Evolutionary conservation across 1,284 basidiomycete species (phyloP).

Genomic region (Kalmanozyma brasiliensis): DNA sequence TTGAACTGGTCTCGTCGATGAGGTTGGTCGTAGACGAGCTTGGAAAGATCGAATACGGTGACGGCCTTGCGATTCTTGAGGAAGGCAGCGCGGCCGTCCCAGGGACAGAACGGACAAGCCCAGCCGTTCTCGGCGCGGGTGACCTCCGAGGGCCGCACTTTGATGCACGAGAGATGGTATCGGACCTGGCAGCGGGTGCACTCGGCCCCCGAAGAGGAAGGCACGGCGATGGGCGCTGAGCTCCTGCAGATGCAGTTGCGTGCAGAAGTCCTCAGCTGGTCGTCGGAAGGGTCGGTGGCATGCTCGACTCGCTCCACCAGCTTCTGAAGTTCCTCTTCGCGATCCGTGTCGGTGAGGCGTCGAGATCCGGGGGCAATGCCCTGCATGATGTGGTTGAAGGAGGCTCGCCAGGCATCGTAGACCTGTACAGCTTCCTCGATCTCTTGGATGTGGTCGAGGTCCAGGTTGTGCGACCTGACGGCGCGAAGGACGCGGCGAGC

Average conservation of each 20-base stretch:
- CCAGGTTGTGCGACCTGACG: conserved; percentile 37
- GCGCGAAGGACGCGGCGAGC: conserved; percentile 47
- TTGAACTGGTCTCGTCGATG: conserved; percentile 46
- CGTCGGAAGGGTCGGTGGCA: conserved; percentile 35
- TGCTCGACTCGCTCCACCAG: conserved; percentile 46
- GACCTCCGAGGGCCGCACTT: conserved; percentile 28
- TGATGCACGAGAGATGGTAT: conserved; percentile 60
- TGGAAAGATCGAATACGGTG: conserved; percentile 31
- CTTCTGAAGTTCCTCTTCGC: conserved; percentile 34
- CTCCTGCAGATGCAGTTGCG: conserved; percentile 60
- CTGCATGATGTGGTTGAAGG: conserved; percentile 40
- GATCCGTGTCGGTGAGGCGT: conserved; percentile 30
- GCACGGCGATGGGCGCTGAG: conserved; percentile 19
- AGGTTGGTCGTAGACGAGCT: conserved; percentile 43
- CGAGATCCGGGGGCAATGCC: conserved; percentile 15
- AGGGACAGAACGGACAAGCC: conserved; percentile 59
- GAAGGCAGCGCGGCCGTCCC: conserved; percentile 15
- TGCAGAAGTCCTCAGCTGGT: conserved; percentile 23
- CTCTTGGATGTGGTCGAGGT: conserved; percentile 32
- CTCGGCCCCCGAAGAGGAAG: conserved; percentile 26
- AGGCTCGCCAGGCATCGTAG: conserved; percentile 51
- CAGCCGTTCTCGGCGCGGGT: conserved; percentile 44
- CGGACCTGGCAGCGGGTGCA: conserved; percentile 50
- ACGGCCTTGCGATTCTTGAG: conserved; percentile 36
- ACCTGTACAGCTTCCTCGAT: conserved; percentile 42